Base-by-base conservation (phyloP, 179 eudicot species). In the Sideroxylon spinosum region DNA sequence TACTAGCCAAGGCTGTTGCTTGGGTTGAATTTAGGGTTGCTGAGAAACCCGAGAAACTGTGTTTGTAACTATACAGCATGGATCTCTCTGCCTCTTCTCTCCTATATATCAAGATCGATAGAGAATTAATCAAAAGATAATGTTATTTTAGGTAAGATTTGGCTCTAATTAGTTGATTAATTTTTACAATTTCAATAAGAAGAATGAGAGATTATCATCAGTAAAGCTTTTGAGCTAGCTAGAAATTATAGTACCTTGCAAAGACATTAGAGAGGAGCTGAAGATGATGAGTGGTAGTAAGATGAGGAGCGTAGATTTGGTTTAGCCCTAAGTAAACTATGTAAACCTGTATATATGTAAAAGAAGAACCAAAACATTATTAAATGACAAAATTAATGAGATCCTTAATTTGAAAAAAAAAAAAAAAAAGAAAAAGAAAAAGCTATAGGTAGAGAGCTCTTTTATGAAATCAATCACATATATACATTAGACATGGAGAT, bases 1-100 rank as follows among this genome's bases (percentile, higher is more conserved):
- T 86, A 87, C 91, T 70, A 20, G 85, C 70, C 72, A 88, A 78
- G 81, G 82, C 48, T 16, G 84, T 48, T 53, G 90, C 95, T 78
- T 91, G 92, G 56, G 86, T 86, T 44, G 87, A 70, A 75, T 89
- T 88, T 55, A 91, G 84, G 70, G 74, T 56, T 74, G 92, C 95
- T 53, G 92, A 82, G 75, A 90, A 89, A 12, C 94, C 94, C 7
- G 91, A 91, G 77, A 91, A 90, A 25, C 86, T 78, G 76, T 84
- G 91, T 85, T 85, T 91, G 84, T 91, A 91, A 86, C 91, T 89
- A 75, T 91, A 89, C 49, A 87, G n/a, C 77, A 91, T 74, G 68
- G 92, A 85, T 75, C 78, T 37, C 76, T 80, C 70, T 32, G 91
- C 90, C 56, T 85, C 90, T 79, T 85, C 87, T 78, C 86, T 75